phyloP scores from a whole-genome alignment of 169 alveolate genomes.

The Cryptosporidium meleagridis region DNA sequence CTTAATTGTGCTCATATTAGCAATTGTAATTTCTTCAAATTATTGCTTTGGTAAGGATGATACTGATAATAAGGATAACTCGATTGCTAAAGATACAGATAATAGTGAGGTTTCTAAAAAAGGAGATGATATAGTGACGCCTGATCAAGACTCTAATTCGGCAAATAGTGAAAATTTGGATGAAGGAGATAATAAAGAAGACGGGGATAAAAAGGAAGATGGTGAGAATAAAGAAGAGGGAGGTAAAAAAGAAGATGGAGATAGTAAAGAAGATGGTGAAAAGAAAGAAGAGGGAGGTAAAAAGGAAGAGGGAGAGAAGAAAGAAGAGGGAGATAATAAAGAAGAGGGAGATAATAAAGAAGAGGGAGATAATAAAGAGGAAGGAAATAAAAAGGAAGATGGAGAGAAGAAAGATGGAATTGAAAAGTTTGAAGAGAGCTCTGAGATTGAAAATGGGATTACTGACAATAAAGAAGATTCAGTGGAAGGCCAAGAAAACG shows the following conservation, averaged over 20 bases:
- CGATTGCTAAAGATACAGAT: background rate
- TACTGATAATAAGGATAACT: background rate
- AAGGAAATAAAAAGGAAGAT: conserved; percentile 5
- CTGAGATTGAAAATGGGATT: conserved; percentile 17
- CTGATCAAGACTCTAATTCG: background rate
- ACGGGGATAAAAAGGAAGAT: background rate
- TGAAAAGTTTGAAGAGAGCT: background rate
- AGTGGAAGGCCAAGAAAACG: conserved; percentile 15
- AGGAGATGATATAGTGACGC: conserved; percentile 14
- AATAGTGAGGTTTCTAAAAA: background rate
- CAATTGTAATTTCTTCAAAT: background rate
- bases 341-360: conserved; percentile 63
- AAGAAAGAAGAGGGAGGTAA: background rate
- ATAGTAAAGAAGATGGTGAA: background rate
- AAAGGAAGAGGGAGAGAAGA: background rate
- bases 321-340: conserved; percentile 48
- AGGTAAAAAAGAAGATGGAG: background rate
- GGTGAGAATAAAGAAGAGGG: conserved; percentile 1
- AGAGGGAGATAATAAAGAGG: conserved; percentile 49
- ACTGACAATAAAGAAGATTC: conserved; percentile 46
- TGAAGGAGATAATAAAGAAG: conserved; percentile 38
- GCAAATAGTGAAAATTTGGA: background rate
- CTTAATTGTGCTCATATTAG: background rate
- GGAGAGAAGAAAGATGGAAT: conserved; percentile 34
- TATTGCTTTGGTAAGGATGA: background rate